Conservation (phyloP, 148 eudicot genomes). For the Rhododendron mucronatum region DNA sequence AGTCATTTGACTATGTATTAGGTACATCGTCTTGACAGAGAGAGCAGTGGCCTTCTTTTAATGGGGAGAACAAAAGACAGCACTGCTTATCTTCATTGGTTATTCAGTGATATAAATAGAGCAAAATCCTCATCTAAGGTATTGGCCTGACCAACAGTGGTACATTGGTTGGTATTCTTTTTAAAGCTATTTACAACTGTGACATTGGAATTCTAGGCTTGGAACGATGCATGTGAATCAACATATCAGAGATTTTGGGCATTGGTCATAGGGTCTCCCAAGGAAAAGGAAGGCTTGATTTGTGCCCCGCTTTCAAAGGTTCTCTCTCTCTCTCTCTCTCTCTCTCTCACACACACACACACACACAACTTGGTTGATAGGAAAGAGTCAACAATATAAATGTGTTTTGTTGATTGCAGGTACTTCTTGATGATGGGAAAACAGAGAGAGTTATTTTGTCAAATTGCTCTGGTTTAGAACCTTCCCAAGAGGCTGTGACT, state of each 20-base stretch:
- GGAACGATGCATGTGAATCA: slow-evolving; percentile 66
- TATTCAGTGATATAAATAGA: slow-evolving; percentile 55
- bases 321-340: neutral
- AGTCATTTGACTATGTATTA: slow-evolving; percentile 13
- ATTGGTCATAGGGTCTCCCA: slow-evolving; percentile 80
- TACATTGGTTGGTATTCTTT: neutral
- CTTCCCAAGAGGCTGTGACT: slow-evolving; percentile 81
- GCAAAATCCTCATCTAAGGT: slow-evolving; percentile 60
- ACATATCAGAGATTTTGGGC: slow-evolving; percentile 87
- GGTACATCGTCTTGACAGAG: slow-evolving; percentile 97
- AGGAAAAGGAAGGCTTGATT: slow-evolving; percentile 79
- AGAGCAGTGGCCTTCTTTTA: slow-evolving; percentile 77
- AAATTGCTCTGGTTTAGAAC: slow-evolving; percentile 58
- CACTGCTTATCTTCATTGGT: slow-evolving; percentile 55
- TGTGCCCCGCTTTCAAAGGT: slow-evolving; percentile 89
- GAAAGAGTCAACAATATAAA: neutral
- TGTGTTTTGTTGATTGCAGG: slow-evolving; percentile 31
- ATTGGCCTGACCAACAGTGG: slow-evolving; percentile 12
- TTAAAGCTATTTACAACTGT: neutral
- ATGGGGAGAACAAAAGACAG: slow-evolving; percentile 93
- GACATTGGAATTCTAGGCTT: slow-evolving; percentile 40
- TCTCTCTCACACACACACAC: neutral
- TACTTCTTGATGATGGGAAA: slow-evolving; percentile 81
- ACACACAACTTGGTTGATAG: neutral
- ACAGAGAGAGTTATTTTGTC: slow-evolving; percentile 87